phyloP scores from a whole-genome alignment of 208 protist species.

The Crithidia fasciculata region DNA sequence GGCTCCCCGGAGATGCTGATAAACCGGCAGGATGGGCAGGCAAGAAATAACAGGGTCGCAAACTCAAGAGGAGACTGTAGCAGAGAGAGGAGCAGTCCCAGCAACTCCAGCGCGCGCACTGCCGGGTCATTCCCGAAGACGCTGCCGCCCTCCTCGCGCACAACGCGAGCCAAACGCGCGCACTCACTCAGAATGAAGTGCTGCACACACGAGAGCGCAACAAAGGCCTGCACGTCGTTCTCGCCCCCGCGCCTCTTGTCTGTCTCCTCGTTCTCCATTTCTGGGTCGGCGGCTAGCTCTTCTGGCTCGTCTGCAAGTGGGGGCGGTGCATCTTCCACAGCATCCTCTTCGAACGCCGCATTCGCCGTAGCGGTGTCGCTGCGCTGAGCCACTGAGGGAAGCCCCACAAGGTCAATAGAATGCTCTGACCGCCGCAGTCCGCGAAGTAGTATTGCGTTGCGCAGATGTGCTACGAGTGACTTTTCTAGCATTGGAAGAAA shows the following conservation, averaged over 20 bases:
- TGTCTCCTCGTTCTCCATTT: neutral
- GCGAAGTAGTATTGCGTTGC: conserved; percentile 6
- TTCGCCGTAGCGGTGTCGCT: neutral
- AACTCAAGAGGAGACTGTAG: conserved; percentile 7
- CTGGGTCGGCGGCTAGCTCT: neutral
- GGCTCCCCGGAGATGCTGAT: conserved; percentile 9
- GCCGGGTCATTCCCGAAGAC: conserved; percentile 19
- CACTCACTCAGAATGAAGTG: conserved; percentile 46
- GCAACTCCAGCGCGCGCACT: conserved; percentile 19
- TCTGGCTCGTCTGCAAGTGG: neutral
- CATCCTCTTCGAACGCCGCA: neutral
- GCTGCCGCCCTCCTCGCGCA: conserved; percentile 20
- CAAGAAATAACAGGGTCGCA: conserved; percentile 28
- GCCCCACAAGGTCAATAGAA: neutral
- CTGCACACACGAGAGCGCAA: conserved; percentile 35
- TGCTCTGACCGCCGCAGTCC: neutral
- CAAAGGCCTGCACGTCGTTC: conserved; percentile 1
- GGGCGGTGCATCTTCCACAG: neutral
- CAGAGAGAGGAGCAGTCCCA: conserved; percentile 28
- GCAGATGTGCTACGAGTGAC: conserved; percentile 14
- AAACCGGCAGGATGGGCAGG: conserved; percentile 44
- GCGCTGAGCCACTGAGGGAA: neutral
- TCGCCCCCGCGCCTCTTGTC: neutral
- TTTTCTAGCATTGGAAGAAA: conserved; percentile 6
- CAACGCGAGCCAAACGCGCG: conserved; percentile 31